A percentile compares a stretch with the other conserved stretches of the same genome.
Conservation (phyloP, 2,329 filamentous ascomycete species). For the Claviceps digitariae region DNA sequence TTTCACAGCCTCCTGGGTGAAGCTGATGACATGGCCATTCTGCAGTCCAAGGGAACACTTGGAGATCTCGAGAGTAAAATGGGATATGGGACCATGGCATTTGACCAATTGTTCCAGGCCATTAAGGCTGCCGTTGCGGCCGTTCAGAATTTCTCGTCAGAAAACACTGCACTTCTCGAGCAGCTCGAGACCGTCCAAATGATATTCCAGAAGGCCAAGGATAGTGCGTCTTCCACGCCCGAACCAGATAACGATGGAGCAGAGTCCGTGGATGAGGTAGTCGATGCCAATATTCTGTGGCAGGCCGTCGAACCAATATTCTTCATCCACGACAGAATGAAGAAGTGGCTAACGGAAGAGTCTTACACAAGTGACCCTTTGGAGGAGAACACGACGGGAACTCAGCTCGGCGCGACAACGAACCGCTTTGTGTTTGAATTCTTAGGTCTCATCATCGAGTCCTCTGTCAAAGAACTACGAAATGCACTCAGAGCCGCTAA, state of each 20-base stretch:
- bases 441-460: conserved; percentile 74
- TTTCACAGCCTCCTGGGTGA: conserved; percentile 53
- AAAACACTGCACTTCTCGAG: conserved; percentile 11
- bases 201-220: conserved; percentile 15
- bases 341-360: conserved; percentile 51
- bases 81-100: conserved; percentile 34
- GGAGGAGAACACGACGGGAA: conserved; percentile 8
- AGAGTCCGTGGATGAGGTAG: conserved; percentile 1
- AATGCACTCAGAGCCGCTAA: conserved; percentile 46
- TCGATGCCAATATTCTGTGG: conserved; percentile 41
- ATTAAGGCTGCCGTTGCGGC: conserved; percentile 14
- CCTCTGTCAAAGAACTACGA: conserved; percentile 72
- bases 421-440: conserved; percentile 81
- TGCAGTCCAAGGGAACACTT: conserved; percentile 44
- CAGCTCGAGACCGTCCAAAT: conserved; percentile 15
- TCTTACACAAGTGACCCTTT: conserved; percentile 27
- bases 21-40: conserved; percentile 30
- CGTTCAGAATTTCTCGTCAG: conserved; percentile 12
- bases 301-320: conserved; percentile 75
- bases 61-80: conserved; percentile 64
- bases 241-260: conserved; percentile 7
- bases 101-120: conserved; percentile 17
- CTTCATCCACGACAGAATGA: conserved; percentile 34
- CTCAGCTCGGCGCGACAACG: conserved; percentile 50
- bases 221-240: conserved; percentile 6